These are phyloP conservation scores for Lyophyllum atratum DNA, from an alignment of 768 basidiomycete genomes.

Conservation along the genomic window DNA sequence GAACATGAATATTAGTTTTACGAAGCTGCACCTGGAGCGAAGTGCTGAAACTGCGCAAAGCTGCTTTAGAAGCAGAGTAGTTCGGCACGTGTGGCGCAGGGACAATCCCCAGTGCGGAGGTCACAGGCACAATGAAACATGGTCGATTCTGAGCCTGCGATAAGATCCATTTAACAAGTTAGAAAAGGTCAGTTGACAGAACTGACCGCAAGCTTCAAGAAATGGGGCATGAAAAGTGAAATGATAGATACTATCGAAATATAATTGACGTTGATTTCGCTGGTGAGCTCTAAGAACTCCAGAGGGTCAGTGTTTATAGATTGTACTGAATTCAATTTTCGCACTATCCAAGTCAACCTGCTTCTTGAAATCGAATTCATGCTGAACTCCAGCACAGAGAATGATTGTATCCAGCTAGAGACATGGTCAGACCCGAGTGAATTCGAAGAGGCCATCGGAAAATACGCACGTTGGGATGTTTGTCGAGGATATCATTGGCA, in stretches of 20 bases:
- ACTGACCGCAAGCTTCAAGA: constrained; percentile 53
- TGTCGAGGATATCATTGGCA: too few species aligned
- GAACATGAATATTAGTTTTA: constrained; percentile 51
- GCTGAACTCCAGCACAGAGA: constrained; percentile 56
- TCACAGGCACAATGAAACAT: constrained; percentile 51
- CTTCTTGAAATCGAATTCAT: constrained; percentile 46
- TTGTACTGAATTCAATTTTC: constrained; percentile 8
- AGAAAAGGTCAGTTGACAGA: neutral
- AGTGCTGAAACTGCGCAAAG: constrained; percentile 51
- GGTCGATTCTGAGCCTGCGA: constrained; percentile 44
- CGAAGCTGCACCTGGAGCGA: constrained; percentile 49
- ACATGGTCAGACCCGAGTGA: neutral
- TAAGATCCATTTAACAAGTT: too few species aligned
- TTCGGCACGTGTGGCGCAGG: constrained; percentile 44
- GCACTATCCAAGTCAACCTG: constrained; percentile 43
- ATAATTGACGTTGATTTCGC: constrained; percentile 59
- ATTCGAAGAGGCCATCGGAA: neutral
- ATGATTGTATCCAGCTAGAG: constrained; percentile 57
- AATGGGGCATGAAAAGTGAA: constrained; percentile 53
- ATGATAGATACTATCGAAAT: constrained; percentile 49
- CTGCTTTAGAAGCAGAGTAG: constrained; percentile 62
- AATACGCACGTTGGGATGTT: constrained; percentile 48
- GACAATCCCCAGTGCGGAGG: constrained; percentile 51
- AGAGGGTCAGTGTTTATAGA: neutral
- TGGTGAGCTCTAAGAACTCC: constrained; percentile 34